Evolutionary conservation across 306 rosid species (phyloP), one percentile per base, ranked within the genome.

Genomic region (Cicer cuneatum): DNA sequence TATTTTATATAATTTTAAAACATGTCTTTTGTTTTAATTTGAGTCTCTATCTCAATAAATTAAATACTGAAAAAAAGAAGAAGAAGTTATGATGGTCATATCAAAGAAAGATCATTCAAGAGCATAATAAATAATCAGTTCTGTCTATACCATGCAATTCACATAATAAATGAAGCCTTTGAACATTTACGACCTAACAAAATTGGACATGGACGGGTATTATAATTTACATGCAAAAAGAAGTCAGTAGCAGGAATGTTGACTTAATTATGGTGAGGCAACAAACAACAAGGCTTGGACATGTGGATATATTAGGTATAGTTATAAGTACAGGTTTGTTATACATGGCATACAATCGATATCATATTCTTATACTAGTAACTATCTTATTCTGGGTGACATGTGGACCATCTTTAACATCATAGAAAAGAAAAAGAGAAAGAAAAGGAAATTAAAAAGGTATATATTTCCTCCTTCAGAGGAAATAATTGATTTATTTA

Each of bases 301-400:
- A 73, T 49, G 75, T 75, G 80, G 81, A 57, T 35, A 42, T 38
- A n/a, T 47, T 14, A 29, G 18, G 2, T 47, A 35, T 52, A 11
- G n/a, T 15, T 63, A 15, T 15, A 10, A n/a, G 7, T 16, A 48
- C 15, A 10, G 1, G 18, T 40, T 14, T 49, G 63, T 38, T 41
- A 21, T 57, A 4, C 2, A 47, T 53, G 4, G 14, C 69, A 45
- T 39, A n/a, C n/a, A n/a, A n/a, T 65, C 5, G 6, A 29, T 16
- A 16, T 19, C 21, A 14, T 29, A 58, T 8, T 51, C 12, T 16
- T 46, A 8, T 13, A 5, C 35, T 59, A 45, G 61, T 51, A 54
- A 49, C 54, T 67, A 73, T 69, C 71, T 65, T 45, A 52, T 40
- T 81, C 69, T 42, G 8, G 37, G 67, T 16, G 57, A 82, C 38